Evolutionary conservation across 1,139 yeast genomes (phyloP).

Genomic region (Magnusiomyces paraingens): DNA sequence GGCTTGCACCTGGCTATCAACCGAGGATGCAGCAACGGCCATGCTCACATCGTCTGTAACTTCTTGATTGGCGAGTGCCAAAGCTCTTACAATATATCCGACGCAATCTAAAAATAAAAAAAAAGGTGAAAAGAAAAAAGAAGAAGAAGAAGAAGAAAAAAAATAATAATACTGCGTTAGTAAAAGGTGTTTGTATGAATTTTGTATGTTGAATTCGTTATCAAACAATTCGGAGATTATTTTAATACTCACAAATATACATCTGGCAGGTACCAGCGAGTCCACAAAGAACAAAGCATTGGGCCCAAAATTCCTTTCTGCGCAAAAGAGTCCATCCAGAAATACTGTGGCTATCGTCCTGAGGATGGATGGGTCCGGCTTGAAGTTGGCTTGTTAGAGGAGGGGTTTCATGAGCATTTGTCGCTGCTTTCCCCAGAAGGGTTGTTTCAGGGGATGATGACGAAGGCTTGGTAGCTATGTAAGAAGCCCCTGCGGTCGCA

Average conservation of each 20-base stretch:
- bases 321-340: conserved; percentile 17
- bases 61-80: conserved; percentile 24
- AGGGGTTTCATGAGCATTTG: conserved; percentile 3
- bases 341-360: conserved; percentile 5
- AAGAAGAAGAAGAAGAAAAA: too few relatives aligned
- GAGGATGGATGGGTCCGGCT: background rate
- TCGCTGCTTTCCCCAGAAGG: background rate
- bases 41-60: conserved; percentile 28
- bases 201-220: too few relatives aligned
- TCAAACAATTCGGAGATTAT: too few relatives aligned
- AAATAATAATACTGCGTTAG: too few relatives aligned
- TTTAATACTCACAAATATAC: conserved; percentile 42
- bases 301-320: conserved; percentile 32
- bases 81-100: conserved; percentile 59
- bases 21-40: conserved; percentile 13
- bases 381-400: too few relatives aligned
- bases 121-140: too few relatives aligned
- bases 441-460: background rate
- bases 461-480: background rate
- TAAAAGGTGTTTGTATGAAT: too few relatives aligned
- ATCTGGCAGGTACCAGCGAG: conserved; percentile 68
- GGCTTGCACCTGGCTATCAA: conserved; percentile 28
- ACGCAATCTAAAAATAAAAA: conserved; percentile 45
- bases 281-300: conserved; percentile 45
- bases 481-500: background rate